phyloP scores from a whole-genome alignment of 1,284 basidiomycete species.

The Puccinia horiana region DNA sequence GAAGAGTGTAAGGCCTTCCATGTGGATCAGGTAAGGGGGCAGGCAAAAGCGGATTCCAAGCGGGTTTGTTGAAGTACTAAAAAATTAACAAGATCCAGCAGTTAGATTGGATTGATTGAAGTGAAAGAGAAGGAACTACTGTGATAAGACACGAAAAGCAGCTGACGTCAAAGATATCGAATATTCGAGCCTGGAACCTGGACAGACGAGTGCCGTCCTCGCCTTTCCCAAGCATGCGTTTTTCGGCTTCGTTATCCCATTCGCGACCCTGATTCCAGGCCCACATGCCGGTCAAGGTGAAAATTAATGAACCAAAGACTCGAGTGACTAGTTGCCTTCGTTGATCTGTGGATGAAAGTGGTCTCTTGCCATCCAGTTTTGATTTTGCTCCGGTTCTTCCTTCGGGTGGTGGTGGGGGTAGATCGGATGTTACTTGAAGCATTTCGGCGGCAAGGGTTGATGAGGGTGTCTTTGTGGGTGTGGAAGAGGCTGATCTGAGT shows the following conservation, averaged over 20 bases:
- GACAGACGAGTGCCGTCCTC: constrained; percentile 49
- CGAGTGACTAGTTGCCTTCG: constrained; percentile 55
- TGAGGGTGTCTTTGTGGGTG: constrained; percentile 28
- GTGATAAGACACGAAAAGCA: not conserved
- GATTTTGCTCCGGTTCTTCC: constrained; percentile 57
- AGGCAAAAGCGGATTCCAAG: constrained; percentile 87
- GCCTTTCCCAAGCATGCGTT: constrained; percentile 48
- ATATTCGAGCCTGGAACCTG: constrained; percentile 51
- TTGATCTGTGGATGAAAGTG: constrained; percentile 58
- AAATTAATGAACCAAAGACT: constrained; percentile 51
- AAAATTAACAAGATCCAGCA: not conserved
- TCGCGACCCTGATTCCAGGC: constrained; percentile 56
- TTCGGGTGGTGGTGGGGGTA: constrained; percentile 50
- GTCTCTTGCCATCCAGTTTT: constrained; percentile 55
- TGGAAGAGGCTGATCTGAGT: constrained; percentile 16
- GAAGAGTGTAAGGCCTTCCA: constrained; percentile 85
- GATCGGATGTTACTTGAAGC: constrained; percentile 51
- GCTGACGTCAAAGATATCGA: constrained; percentile 56
- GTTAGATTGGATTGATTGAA: not conserved
- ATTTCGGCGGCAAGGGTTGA: constrained; percentile 42
- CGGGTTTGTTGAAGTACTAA: constrained; percentile 86
- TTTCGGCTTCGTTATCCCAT: constrained; percentile 54
- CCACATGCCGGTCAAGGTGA: constrained; percentile 53
- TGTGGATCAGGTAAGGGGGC: constrained; percentile 79
- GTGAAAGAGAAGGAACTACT: not conserved